Evolutionary conservation across 352 stramenopile genomes (phyloP).

Genomic region (Phytophthora sp.): DNA sequence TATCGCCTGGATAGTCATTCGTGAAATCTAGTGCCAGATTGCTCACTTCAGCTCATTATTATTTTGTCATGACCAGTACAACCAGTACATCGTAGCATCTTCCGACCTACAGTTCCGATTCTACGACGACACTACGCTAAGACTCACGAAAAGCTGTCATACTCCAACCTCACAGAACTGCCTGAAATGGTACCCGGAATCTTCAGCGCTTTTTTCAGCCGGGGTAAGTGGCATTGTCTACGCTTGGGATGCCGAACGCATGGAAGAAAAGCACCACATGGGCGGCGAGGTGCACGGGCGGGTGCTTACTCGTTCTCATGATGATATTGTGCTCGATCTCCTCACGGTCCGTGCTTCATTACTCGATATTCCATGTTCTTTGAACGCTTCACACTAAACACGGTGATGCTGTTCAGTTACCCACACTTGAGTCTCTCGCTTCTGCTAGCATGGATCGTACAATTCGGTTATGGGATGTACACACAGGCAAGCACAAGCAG

Average conservation of each 20-base stretch:
- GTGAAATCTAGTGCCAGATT: background rate
- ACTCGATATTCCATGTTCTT: background rate
- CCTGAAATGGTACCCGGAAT: constrained; percentile 79
- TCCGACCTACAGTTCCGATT: constrained; percentile 86
- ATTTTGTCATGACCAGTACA: constrained; percentile 26
- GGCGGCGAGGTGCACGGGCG: constrained; percentile 58
- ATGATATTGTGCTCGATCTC: constrained; percentile 88
- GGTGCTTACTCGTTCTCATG: constrained; percentile 79
- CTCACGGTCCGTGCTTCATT: constrained; percentile 51
- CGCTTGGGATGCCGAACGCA: constrained; percentile 83
- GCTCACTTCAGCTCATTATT: background rate
- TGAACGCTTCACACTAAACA: background rate
- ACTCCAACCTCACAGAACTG: constrained; percentile 85
- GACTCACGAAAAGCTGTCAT: constrained; percentile 79
- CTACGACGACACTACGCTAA: constrained; percentile 78
- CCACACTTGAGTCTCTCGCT: constrained; percentile 80
- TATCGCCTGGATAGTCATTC: too few relatives aligned
- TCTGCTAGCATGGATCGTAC: constrained; percentile 90
- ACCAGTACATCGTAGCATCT: constrained; percentile 82
- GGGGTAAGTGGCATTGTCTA: constrained; percentile 86
- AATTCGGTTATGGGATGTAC: constrained; percentile 89
- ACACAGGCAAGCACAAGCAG: constrained; percentile 86
- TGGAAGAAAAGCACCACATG: constrained; percentile 89
- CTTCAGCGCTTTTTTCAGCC: constrained; percentile 76
- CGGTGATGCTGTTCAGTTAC: constrained; percentile 43